These are phyloP conservation scores for Hemileccinum impolitum DNA, from an alignment of 768 basidiomycete species.

Conservation along the genomic window DNA sequence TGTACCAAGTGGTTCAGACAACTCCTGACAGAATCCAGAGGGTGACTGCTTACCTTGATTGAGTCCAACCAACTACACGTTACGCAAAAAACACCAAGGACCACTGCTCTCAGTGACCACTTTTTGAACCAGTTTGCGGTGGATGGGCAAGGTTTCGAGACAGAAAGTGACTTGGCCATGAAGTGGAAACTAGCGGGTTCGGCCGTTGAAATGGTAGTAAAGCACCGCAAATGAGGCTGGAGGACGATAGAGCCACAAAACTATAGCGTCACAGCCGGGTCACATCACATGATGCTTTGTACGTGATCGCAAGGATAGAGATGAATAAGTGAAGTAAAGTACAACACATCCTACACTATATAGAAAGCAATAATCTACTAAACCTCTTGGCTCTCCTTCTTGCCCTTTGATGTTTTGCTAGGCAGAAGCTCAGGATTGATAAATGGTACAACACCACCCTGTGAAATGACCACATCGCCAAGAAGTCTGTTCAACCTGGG, in stretches of 20 bases:
- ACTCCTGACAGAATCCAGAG: background rate
- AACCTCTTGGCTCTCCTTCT: constrained; percentile 50
- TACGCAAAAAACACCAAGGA: constrained; percentile 29
- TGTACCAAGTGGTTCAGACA: constrained; percentile 26
- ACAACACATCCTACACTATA: constrained; percentile 31
- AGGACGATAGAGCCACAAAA: no score
- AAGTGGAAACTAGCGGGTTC: no score
- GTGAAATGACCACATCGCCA: constrained; percentile 54
- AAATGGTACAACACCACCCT: constrained; percentile 55
- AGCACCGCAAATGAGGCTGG: no score
- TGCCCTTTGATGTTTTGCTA: constrained; percentile 50
- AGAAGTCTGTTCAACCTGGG: constrained; percentile 38
- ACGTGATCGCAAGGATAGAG: constrained; percentile 3
- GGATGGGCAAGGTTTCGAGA: background rate
- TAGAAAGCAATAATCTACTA: constrained; percentile 25
- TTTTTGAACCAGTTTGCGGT: constrained; percentile 19
- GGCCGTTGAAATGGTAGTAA: no score
- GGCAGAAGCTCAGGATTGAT: constrained; percentile 53
- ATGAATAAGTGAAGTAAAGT: constrained; percentile 32
- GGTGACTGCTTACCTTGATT: constrained; percentile 50
- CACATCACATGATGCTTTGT: no score
- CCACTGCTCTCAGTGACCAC: constrained; percentile 31
- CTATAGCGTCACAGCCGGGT: no score
- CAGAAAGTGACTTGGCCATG: constrained; percentile 19
- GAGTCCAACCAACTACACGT: constrained; percentile 53